A percentile compares a stretch with the other conserved stretches of the same genome.
Evolutionary conservation across 2,329 filamentous ascomycete genomes (phyloP).

Genomic region (Exophiala mesophila): DNA sequence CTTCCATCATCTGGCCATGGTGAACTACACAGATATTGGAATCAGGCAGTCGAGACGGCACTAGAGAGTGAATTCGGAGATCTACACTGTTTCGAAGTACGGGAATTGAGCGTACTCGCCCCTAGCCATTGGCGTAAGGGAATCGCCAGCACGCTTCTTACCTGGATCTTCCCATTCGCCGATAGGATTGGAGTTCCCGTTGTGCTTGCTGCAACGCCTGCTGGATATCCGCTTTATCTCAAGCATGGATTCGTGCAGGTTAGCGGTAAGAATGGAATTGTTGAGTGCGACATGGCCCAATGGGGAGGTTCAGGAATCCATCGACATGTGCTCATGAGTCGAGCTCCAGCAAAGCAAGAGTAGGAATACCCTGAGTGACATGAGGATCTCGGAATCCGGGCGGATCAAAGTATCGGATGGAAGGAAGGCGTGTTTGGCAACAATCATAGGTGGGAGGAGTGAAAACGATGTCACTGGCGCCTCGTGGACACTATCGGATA

Average conservation of each 20-base stretch:
- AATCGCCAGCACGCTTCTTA: slow-evolving; percentile 10
- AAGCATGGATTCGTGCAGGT: slow-evolving; percentile 13
- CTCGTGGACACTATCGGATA: too few relatives aligned
- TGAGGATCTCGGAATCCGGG: too few relatives aligned
- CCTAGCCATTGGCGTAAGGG: slow-evolving; percentile 12
- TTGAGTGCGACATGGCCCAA: slow-evolving; percentile 12
- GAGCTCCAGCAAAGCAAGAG: not conserved
- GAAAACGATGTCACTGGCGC: too few relatives aligned
- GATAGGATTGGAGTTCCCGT: slow-evolving; percentile 8
- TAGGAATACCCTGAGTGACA: too few relatives aligned
- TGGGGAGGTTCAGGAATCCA: slow-evolving; percentile 14
- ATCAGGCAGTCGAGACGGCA: slow-evolving; percentile 8
- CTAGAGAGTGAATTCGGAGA: slow-evolving; percentile 3
- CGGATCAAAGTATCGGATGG: too few relatives aligned
- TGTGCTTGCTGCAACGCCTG: slow-evolving; percentile 11
- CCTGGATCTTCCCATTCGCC: slow-evolving; percentile 11
- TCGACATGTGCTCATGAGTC: slow-evolving; percentile 12
- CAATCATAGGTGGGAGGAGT: too few relatives aligned
- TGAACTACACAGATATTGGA: slow-evolving; percentile 8
- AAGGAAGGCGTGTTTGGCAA: too few relatives aligned
- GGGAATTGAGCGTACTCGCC: slow-evolving; percentile 6
- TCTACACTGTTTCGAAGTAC: slow-evolving; percentile 14
- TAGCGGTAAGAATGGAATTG: slow-evolving; percentile 1
- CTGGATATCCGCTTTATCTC: slow-evolving; percentile 10
- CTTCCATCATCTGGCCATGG: slow-evolving; percentile 3